These are phyloP conservation scores for Moelleriella libera DNA, from an alignment of 2,329 filamentous ascomycete genomes.

Conservation along the genomic window DNA sequence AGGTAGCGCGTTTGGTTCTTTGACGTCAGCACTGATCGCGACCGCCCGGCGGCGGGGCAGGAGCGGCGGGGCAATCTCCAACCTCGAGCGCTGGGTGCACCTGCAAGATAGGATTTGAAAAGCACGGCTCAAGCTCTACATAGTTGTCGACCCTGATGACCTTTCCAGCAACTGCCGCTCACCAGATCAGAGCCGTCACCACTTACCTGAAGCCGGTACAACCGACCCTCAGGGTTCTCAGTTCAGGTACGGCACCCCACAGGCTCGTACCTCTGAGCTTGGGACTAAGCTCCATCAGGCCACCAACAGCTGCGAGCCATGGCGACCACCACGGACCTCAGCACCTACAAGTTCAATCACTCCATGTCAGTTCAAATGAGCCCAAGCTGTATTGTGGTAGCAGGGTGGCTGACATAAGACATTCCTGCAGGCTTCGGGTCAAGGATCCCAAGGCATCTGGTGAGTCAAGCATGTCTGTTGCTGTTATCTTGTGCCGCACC, in stretches of 20 bases:
- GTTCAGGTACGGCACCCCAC: conserved; percentile 1
- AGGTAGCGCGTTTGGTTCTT: too few relatives aligned
- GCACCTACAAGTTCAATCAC: conserved; percentile 76
- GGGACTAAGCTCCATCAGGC: conserved; percentile 1
- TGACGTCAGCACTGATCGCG: too few relatives aligned
- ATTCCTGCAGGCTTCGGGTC: conserved; percentile 59
- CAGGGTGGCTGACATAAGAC: conserved; percentile 3
- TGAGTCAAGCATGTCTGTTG: conserved; percentile 18
- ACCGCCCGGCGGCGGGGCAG: too few relatives aligned
- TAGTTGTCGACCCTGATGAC: conserved; percentile 7
- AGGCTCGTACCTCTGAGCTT: not conserved
- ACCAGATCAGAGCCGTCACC: not conserved
- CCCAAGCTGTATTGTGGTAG: not conserved
- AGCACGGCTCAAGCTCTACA: not conserved
- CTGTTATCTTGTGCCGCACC: not conserved
- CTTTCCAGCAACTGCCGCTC: not conserved
- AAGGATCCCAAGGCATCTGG: conserved; percentile 79
- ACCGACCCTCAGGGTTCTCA: conserved; percentile 2
- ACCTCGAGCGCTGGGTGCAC: too few relatives aligned
- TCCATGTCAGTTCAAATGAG: conserved; percentile 50
- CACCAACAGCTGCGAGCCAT: conserved; percentile 19
- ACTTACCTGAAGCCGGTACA: conserved; percentile 11
- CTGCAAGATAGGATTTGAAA: not conserved
- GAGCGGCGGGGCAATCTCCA: too few relatives aligned
- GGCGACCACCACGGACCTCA: conserved; percentile 58